These are phyloP conservation scores for Boletellus deceptivus DNA, from an alignment of 1,284 basidiomycete species.

Conservation along the genomic window DNA sequence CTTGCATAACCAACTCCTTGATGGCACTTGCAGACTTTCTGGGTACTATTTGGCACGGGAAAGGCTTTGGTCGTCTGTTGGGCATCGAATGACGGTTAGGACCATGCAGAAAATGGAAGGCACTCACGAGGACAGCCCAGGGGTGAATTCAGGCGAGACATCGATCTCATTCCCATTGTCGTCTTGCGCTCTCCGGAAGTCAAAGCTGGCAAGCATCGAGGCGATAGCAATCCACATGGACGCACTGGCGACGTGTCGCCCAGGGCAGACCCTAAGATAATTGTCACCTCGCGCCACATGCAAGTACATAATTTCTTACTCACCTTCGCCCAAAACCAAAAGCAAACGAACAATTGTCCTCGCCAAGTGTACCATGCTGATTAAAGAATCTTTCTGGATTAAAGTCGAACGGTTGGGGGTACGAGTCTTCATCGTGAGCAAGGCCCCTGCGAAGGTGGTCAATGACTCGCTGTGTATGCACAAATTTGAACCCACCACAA, in stretches of 20 bases:
- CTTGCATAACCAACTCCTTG: slow-evolving; percentile 10
- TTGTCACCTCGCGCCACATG: background rate
- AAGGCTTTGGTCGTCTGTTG: slow-evolving; percentile 20
- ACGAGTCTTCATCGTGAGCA: slow-evolving; percentile 41
- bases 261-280: slow-evolving; percentile 22
- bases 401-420: slow-evolving; percentile 44
- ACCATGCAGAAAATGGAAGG: background rate
- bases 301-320: background rate
- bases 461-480: background rate
- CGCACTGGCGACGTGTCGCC: slow-evolving; percentile 40
- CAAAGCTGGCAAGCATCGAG: slow-evolving; percentile 25
- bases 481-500: slow-evolving; percentile 37
- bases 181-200: slow-evolving; percentile 22
- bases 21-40: slow-evolving; percentile 9
- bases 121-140: slow-evolving; percentile 15
- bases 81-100: background rate
- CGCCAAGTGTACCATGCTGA: slow-evolving; percentile 21
- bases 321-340: slow-evolving; percentile 50
- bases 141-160: slow-evolving; percentile 19
- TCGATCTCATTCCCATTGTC: slow-evolving; percentile 20
- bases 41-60: slow-evolving; percentile 24
- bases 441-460: slow-evolving; percentile 38
- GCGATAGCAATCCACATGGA: slow-evolving; percentile 29
- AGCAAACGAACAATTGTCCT: slow-evolving; percentile 34
- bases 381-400: slow-evolving; percentile 41